These are phyloP conservation scores for Xylaria sp. DNA, from an alignment of 2,329 filamentous ascomycete genomes.

Conservation along the genomic window DNA sequence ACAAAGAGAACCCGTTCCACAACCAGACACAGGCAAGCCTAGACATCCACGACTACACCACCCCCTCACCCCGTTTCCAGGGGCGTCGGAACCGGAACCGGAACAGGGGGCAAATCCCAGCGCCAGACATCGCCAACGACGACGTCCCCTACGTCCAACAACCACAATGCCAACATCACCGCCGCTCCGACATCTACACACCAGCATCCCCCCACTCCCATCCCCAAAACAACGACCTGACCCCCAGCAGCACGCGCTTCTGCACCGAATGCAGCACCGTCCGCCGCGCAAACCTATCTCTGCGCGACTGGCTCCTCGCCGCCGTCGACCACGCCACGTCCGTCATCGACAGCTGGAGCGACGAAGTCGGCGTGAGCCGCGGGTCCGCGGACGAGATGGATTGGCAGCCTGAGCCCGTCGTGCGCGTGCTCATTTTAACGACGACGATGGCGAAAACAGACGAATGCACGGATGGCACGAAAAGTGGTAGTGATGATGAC, in stretches of 20 bases:
- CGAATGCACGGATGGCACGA: not conserved
- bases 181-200: too few relatives aligned
- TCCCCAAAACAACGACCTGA: too few relatives aligned
- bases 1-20: conserved; percentile 3
- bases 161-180: too few relatives aligned
- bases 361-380: conserved; percentile 25
- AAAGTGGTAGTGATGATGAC: not conserved
- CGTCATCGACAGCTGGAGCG: conserved; percentile 23
- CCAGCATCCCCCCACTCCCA: too few relatives aligned
- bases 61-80: too few relatives aligned
- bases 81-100: too few relatives aligned
- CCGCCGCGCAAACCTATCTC: conserved; percentile 26
- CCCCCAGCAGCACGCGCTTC: conserved; percentile 2
- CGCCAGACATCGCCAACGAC: too few relatives aligned
- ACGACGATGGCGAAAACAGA: not conserved
- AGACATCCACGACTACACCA: too few relatives aligned
- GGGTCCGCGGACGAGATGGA: conserved; percentile 30
- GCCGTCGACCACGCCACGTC: conserved; percentile 7
- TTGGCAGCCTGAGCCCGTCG: conserved; percentile 32
- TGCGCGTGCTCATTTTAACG: too few relatives aligned
- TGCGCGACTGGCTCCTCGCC: conserved; percentile 22
- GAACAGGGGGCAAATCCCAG: too few relatives aligned
- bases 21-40: not conserved
- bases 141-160: too few relatives aligned
- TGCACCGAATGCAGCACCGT: conserved; percentile 29